Percentiles rank a stretch among this genome's conserved stretches.
Evolutionary conservation across 2,329 filamentous ascomycete genomes (phyloP).

Genomic region (Apiospora marii): DNA sequence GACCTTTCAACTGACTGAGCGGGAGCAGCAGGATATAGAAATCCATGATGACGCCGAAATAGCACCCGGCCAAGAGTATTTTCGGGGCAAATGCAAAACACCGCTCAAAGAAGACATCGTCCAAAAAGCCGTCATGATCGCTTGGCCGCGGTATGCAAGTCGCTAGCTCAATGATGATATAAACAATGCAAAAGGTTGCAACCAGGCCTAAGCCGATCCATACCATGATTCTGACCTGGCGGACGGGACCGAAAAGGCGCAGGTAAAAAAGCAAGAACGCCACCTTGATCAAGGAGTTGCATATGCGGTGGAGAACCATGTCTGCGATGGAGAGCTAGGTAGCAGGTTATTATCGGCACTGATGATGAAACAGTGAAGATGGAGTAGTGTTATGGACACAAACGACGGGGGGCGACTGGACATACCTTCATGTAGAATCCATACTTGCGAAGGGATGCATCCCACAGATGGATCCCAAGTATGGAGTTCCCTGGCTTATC

Average conservation of each 20-base stretch:
- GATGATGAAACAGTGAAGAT: too few species aligned
- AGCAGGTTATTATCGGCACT: too few species aligned
- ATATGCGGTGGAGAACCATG: conserved; percentile 24
- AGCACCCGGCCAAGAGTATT: neutral
- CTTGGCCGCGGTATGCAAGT: neutral
- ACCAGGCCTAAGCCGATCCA: too few species aligned
- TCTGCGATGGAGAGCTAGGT: neutral
- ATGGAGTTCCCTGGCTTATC: too few species aligned
- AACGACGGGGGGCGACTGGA: too few species aligned
- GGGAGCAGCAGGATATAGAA: neutral
- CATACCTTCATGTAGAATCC: too few species aligned
- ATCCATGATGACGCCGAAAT: neutral
- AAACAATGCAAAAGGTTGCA: too few species aligned
- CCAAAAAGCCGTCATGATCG: neutral
- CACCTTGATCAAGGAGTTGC: conserved; percentile 30
- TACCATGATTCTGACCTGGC: conserved; percentile 22
- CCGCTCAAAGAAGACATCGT: too few species aligned
- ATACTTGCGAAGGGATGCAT: too few species aligned
- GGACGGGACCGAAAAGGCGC: conserved; percentile 30
- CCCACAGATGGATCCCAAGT: too few species aligned
- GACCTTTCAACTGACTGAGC: neutral
- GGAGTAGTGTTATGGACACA: too few species aligned
- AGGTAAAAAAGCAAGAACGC: conserved; percentile 30
- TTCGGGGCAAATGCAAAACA: neutral
- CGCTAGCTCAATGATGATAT: neutral